phyloP scores from a whole-genome alignment of 257 asterid genomes.

The Solanum tarijense region DNA sequence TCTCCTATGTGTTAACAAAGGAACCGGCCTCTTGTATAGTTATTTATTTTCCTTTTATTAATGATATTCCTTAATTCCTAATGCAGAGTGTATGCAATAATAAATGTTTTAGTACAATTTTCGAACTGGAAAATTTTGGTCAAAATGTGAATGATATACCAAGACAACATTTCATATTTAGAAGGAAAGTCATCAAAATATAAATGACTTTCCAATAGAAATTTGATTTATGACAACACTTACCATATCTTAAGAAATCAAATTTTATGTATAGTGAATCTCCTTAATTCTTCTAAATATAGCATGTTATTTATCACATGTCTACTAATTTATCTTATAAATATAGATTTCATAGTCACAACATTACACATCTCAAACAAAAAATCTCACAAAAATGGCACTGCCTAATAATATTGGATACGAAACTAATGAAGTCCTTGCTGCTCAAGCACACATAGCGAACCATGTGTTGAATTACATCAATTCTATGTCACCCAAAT shows the following conservation, averaged over 20 bases:
- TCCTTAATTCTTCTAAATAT: not conserved
- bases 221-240: not conserved
- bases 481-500: slow-evolving; percentile 11
- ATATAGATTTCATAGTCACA: not conserved
- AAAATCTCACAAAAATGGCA: not conserved
- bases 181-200: not conserved
- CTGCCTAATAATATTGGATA: not conserved
- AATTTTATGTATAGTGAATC: not conserved
- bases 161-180: not conserved
- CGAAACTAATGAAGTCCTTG: not conserved
- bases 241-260: not conserved
- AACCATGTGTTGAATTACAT: slow-evolving; percentile 6
- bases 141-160: not conserved
- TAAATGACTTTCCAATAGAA: not conserved
- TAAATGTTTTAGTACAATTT: not conserved
- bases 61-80: not conserved
- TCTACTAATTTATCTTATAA: not conserved
- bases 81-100: not conserved
- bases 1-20: not conserved
- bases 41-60: not conserved
- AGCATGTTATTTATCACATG: not conserved
- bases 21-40: not conserved
- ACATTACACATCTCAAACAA: not conserved
- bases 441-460: slow-evolving; percentile 16
- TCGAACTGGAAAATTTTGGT: not conserved